These are phyloP conservation scores for Ilex paraguariensis DNA, from an alignment of 305 asterid species.

Conservation along the genomic window DNA sequence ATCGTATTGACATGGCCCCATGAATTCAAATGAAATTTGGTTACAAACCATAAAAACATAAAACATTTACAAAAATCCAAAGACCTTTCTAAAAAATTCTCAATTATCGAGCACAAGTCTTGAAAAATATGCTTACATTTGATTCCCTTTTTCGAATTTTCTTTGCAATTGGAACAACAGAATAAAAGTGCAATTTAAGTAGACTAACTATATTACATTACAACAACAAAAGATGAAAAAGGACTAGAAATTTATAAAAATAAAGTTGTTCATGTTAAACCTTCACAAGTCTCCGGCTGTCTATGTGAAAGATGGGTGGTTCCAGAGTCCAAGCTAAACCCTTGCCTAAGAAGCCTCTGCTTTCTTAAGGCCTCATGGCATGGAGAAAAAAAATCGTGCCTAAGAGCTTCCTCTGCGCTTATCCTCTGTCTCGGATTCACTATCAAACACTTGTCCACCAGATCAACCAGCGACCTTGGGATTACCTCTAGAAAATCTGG, in stretches of 20 bases:
- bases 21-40: too few species aligned
- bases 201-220: neutral
- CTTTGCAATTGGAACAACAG: neutral
- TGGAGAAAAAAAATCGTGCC: constrained; percentile 57
- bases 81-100: too few species aligned
- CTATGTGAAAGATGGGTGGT: constrained; percentile 10
- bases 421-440: constrained; percentile 80
- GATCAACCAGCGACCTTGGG: constrained; percentile 75
- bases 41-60: too few species aligned
- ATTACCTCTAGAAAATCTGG: constrained; percentile 43
- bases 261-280: constrained; percentile 10
- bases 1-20: too few species aligned
- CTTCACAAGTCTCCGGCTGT: constrained; percentile 22
- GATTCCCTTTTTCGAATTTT: neutral
- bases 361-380: constrained; percentile 50
- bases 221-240: constrained; percentile 3
- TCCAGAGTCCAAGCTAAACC: constrained; percentile 16
- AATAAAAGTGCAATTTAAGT: too few species aligned
- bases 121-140: too few species aligned
- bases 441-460: constrained; percentile 72
- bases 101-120: too few species aligned
- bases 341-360: constrained; percentile 45
- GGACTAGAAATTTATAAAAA: neutral
- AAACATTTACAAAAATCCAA: too few species aligned
- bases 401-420: constrained; percentile 83